Percentiles rank a stretch among this genome's conserved stretches.
phyloP scores from a whole-genome alignment of 169 alveolate genomes.

The Plasmodium malariae region DNA sequence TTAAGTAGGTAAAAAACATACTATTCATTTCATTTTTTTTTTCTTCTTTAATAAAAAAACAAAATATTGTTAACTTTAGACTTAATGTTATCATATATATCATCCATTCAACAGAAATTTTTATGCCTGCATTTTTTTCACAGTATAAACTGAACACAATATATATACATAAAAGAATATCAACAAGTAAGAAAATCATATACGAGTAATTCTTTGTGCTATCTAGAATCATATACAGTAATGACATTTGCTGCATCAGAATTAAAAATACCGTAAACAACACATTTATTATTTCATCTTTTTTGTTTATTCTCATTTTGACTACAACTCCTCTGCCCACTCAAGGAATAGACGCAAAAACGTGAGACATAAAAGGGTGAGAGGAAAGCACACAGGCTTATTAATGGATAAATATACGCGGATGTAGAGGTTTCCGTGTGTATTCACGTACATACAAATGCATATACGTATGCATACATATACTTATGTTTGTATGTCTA shows the following conservation, averaged over 20 bases:
- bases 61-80: conserved; percentile 24
- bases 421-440: not conserved
- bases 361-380: not conserved
- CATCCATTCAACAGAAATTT: conserved; percentile 69
- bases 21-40: not conserved
- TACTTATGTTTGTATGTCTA: too few relatives aligned
- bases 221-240: conserved; percentile 14
- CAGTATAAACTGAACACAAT: conserved; percentile 40
- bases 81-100: conserved; percentile 52
- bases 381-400: not conserved
- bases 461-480: not conserved
- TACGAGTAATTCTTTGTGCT: conserved; percentile 24
- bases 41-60: conserved; percentile 24
- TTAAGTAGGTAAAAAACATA: conserved; percentile 27
- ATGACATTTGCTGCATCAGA: conserved; percentile 34
- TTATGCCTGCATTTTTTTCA: conserved; percentile 66
- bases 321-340: not conserved
- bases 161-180: conserved; percentile 50
- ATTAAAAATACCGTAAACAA: conserved; percentile 53
- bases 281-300: conserved; percentile 53
- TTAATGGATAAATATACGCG: not conserved
- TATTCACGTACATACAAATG: not conserved
- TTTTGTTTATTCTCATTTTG: conserved; percentile 52
- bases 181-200: conserved; percentile 17
- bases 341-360: not conserved